Evolutionary conservation across 2,329 filamentous ascomycete species (phyloP).

Genomic region (Helminthosporium solani): DNA sequence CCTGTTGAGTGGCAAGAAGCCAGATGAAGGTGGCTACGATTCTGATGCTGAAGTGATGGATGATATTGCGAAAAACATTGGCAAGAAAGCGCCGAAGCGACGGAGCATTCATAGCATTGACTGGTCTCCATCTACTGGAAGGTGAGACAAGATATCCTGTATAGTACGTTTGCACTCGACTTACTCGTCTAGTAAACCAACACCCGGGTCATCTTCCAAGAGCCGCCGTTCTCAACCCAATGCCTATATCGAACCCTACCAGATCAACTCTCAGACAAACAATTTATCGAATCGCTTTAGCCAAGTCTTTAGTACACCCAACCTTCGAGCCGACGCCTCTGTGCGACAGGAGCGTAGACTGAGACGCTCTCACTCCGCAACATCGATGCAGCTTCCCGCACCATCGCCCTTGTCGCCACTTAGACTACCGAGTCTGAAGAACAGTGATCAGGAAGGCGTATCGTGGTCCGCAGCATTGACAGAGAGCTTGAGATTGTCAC

Average conservation of each 20-base stretch:
- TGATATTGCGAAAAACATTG: slow-evolving; percentile 32
- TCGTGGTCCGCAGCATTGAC: slow-evolving; percentile 31
- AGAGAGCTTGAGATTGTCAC: slow-evolving; percentile 34
- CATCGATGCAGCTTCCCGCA: slow-evolving; percentile 25
- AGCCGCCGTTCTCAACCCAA: slow-evolving; percentile 4
- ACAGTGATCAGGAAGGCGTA: slow-evolving; percentile 20
- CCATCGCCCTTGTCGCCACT: slow-evolving; percentile 25
- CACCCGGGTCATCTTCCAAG: slow-evolving; percentile 25
- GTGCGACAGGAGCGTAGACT: slow-evolving; percentile 19
- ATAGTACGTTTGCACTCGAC: background rate
- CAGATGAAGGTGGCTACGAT: slow-evolving; percentile 41
- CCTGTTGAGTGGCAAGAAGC: slow-evolving; percentile 33
- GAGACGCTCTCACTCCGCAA: slow-evolving; percentile 35
- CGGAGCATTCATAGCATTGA: slow-evolving; percentile 39
- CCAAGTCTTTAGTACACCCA: slow-evolving; percentile 34
- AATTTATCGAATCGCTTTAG: slow-evolving; percentile 20
- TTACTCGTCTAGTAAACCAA: slow-evolving; percentile 28
- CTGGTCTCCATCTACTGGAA: slow-evolving; percentile 32
- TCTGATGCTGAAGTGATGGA: slow-evolving; percentile 39
- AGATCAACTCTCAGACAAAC: slow-evolving; percentile 18
- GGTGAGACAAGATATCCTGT: slow-evolving; percentile 13
- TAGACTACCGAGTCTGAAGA: slow-evolving; percentile 31
- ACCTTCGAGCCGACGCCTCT: slow-evolving; percentile 22
- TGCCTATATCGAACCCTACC: slow-evolving; percentile 21
- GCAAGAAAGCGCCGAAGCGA: slow-evolving; percentile 33